Evolutionary conservation across 1,284 basidiomycete species (phyloP).

Genomic region (Ganoderma lingzhi): DNA sequence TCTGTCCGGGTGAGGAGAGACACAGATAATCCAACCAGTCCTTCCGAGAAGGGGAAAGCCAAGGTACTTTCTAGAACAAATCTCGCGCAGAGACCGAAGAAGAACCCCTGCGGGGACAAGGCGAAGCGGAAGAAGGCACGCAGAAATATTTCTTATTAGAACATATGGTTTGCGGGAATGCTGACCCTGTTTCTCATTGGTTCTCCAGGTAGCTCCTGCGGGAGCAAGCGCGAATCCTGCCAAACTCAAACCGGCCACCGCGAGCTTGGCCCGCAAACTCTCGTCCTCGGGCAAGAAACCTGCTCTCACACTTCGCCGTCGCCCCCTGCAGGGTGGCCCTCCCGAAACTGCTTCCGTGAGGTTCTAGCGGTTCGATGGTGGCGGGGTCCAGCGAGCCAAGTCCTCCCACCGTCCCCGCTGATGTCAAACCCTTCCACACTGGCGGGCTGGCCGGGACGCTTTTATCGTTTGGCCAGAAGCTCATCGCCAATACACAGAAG

Average conservation of each 20-base stretch:
- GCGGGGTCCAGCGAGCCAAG: slow-evolving; percentile 12
- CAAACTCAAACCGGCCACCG: slow-evolving; percentile 31
- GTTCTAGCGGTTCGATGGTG: slow-evolving; percentile 8
- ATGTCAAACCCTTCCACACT: slow-evolving; percentile 19
- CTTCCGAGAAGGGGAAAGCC: slow-evolving; percentile 26
- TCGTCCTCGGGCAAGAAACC: slow-evolving; percentile 25
- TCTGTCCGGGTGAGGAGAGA: background rate
- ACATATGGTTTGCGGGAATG: slow-evolving; percentile 1
- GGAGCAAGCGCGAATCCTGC: slow-evolving; percentile 30
- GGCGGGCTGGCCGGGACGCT: slow-evolving; percentile 37
- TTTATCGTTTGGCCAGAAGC: slow-evolving; percentile 35
- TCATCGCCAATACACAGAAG: slow-evolving; percentile 27
- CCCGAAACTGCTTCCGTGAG: background rate
- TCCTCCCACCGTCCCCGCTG: slow-evolving; percentile 5
- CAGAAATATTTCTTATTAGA: slow-evolving; percentile 15
- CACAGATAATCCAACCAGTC: background rate
- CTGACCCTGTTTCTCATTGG: slow-evolving; percentile 12
- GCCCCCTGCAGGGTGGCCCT: slow-evolving; percentile 17
- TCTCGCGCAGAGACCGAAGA: slow-evolving; percentile 22
- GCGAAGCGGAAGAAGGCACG: slow-evolving; percentile 28
- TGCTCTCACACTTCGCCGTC: slow-evolving; percentile 21
- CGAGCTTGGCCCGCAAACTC: slow-evolving; percentile 27
- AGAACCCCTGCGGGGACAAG: slow-evolving; percentile 22
- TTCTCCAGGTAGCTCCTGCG: slow-evolving; percentile 23
- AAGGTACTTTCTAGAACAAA: slow-evolving; percentile 19